Percentiles rank a stretch among this genome's conserved stretches.
Evolutionary conservation across 2,329 filamentous ascomycete genomes (phyloP).

Genomic region (Lachnellula subtilissima): DNA sequence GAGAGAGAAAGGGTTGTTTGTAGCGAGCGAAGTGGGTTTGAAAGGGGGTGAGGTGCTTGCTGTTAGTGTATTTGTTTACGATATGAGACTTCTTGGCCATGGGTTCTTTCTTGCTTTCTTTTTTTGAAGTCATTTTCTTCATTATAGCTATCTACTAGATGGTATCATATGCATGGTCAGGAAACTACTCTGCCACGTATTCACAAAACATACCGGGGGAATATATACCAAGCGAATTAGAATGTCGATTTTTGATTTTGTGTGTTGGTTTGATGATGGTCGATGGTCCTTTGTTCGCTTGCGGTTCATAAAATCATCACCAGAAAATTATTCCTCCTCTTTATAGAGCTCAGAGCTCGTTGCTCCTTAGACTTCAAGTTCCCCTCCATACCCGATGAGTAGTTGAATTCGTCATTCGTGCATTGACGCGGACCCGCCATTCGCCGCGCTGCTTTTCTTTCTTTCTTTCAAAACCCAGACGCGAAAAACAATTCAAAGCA

Average conservation of each 20-base stretch:
- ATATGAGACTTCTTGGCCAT: no score
- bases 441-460: background rate
- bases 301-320: background rate
- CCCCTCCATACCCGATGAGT: background rate
- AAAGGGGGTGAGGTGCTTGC: no score
- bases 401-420: background rate
- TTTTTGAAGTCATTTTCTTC: conserved; percentile 7
- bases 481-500: conserved; percentile 20
- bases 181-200: conserved; percentile 18
- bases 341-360: background rate
- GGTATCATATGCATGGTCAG: conserved; percentile 5
- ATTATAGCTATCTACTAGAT: conserved; percentile 18
- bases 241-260: conserved; percentile 2
- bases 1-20: no score
- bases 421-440: background rate
- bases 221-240: conserved; percentile 9
- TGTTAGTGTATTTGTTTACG: no score
- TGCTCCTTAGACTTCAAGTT: background rate
- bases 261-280: background rate
- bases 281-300: background rate
- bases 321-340: background rate
- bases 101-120: background rate
- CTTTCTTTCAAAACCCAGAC: background rate
- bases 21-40: no score
- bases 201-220: conserved; percentile 4